Evolutionary conservation across 768 basidiomycete genomes (phyloP).

Genomic region (Coprinopsis sp.): DNA sequence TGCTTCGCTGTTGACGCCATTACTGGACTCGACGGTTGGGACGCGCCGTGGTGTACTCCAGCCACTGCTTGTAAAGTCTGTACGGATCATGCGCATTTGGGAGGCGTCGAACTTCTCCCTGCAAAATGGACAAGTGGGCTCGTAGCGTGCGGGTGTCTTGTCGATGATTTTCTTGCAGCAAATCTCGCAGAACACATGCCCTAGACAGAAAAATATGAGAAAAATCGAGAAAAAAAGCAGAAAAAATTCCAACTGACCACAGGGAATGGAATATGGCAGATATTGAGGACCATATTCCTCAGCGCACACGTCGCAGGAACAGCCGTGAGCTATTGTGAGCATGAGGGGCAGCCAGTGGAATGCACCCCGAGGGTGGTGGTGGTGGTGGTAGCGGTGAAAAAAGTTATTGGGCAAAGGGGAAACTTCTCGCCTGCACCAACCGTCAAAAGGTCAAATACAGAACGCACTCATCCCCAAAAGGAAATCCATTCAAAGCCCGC

Average conservation of each 20-base stretch:
- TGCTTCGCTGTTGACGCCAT: constrained; percentile 33
- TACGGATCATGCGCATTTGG: constrained; percentile 69
- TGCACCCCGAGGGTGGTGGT: constrained; percentile 38
- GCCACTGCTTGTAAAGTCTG: constrained; percentile 68
- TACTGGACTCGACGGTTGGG: constrained; percentile 47
- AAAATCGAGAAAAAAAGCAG: constrained; percentile 20
- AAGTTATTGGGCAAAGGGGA: constrained; percentile 41
- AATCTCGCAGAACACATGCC: constrained; percentile 73
- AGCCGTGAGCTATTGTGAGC: constrained; percentile 80
- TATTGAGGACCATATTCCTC: constrained; percentile 77
- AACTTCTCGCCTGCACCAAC: constrained; percentile 37
- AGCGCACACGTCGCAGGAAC: constrained; percentile 86
- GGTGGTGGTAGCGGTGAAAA: constrained; percentile 29
- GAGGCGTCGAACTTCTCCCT: constrained; percentile 68
- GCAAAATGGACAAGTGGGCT: constrained; percentile 83
- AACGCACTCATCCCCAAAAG: constrained; percentile 25
- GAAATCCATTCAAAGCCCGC: neutral
- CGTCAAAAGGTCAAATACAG: constrained; percentile 47
- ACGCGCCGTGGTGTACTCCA: constrained; percentile 63
- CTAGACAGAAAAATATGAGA: constrained; percentile 32
- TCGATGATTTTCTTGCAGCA: constrained; percentile 80
- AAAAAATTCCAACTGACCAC: constrained; percentile 48
- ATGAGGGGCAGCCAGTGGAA: constrained; percentile 49
- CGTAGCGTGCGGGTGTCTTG: constrained; percentile 65
- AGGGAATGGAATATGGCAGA: constrained; percentile 76